Conservation (phyloP, 345 rosid genomes). For the Linum tenue region DNA sequence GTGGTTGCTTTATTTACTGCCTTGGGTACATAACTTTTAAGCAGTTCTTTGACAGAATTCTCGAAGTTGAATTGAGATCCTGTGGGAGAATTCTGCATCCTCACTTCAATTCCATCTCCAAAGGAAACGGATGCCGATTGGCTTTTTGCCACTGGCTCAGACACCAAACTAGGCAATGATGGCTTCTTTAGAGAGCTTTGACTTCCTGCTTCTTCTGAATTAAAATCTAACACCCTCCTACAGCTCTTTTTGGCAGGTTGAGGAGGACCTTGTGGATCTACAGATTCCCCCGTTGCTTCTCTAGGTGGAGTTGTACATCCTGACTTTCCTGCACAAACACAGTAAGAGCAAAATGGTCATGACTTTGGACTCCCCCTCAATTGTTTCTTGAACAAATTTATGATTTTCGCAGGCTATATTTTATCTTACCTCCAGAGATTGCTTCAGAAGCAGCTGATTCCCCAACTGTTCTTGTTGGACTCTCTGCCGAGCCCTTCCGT, state of each 20-base stretch:
- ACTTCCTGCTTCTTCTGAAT: neutral
- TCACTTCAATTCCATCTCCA: constrained; percentile 28
- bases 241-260: constrained; percentile 14
- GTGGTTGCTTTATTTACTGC: constrained; percentile 10
- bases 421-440: neutral
- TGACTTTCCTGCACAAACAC: neutral
- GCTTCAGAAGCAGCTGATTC: neutral
- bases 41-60: constrained; percentile 20
- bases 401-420: too few relatives aligned
- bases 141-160: constrained; percentile 17
- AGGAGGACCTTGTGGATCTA: constrained; percentile 15
- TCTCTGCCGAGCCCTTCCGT: constrained; percentile 31
- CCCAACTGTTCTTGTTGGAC: constrained; percentile 21
- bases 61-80: constrained; percentile 18
- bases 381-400: too few relatives aligned
- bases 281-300: constrained; percentile 21
- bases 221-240: constrained; percentile 21
- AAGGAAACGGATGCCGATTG: constrained; percentile 20
- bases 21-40: constrained; percentile 12
- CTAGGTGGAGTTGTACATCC: constrained; percentile 11
- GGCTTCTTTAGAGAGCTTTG: neutral
- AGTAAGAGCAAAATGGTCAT: neutral
- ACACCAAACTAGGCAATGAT: constrained; percentile 8
- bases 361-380: neutral
- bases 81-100: constrained; percentile 18